These are phyloP conservation scores for Saccharomycopsis capsularis DNA, from an alignment of 805 yeast species.

Conservation along the genomic window DNA sequence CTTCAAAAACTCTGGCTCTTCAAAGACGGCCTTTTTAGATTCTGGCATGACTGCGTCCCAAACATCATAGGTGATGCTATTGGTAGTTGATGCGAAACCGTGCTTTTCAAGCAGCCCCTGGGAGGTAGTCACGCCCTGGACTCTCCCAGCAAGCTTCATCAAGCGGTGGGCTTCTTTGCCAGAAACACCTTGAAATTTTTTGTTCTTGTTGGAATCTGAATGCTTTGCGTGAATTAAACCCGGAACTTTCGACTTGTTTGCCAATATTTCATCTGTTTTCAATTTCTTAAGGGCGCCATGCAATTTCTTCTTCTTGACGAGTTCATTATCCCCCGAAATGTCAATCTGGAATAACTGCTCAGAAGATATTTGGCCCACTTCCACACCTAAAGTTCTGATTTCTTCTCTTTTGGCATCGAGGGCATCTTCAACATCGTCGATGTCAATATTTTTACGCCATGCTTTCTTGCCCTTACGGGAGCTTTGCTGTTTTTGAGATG, in stretches of 20 bases:
- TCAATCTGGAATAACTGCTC: slow-evolving; percentile 58
- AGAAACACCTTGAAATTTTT: slow-evolving; percentile 52
- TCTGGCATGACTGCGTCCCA: slow-evolving; percentile 48
- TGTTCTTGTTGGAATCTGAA: slow-evolving; percentile 33
- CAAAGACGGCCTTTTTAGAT: slow-evolving; percentile 24
- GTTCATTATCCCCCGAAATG: slow-evolving; percentile 50
- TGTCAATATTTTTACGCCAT: slow-evolving; percentile 89
- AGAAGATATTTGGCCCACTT: slow-evolving; percentile 34
- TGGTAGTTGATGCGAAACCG: slow-evolving; percentile 51
- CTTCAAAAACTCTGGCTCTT: slow-evolving; percentile 30
- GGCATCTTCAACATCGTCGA: slow-evolving; percentile 67
- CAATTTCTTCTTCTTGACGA: slow-evolving; percentile 34
- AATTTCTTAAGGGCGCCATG: slow-evolving; percentile 37
- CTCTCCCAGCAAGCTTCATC: slow-evolving; percentile 72
- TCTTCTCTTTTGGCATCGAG: slow-evolving; percentile 65
- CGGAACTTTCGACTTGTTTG: slow-evolving; percentile 70
- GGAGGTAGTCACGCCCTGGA: slow-evolving; percentile 44
- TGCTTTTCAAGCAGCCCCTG: slow-evolving; percentile 53
- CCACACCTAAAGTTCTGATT: slow-evolving; percentile 42
- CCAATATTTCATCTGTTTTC: slow-evolving; percentile 64
- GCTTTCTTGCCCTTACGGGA: slow-evolving; percentile 90
- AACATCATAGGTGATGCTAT: slow-evolving; percentile 44
- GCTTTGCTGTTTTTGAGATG: slow-evolving; percentile 56
- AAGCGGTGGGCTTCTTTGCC: slow-evolving; percentile 57
- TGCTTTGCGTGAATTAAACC: slow-evolving; percentile 40